Evolutionary conservation across 495 filamentous ascomycete species (phyloP), one percentile per base, ranked within the genome.

Genomic region (Aspergillus wentii): DNA sequence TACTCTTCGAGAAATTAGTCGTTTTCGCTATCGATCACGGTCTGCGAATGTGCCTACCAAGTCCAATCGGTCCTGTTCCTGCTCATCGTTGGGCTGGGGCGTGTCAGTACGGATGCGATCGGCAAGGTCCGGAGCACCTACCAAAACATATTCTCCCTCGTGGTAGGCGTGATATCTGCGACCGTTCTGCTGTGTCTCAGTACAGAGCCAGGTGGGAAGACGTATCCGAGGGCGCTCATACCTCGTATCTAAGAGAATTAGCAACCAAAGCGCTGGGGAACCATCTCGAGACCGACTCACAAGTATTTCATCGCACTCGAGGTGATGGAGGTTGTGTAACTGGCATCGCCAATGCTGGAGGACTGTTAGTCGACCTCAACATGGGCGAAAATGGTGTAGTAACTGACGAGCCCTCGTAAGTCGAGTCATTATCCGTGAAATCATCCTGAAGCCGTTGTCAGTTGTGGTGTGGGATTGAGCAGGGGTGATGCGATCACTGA

Each of bases 21-120:
- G 23, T 20, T 20, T 7, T 6, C 17, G 28, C 10, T 15, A 5
- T 28, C n/a, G n/a, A n/a, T n/a, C 17, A 30, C 3, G 8, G 34
- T 27, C 16, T n/a, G n/a, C 5, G 25, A 15, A 8, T 9, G 11
- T 9, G 19, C 13, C 4, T 10, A 78, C 69, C 48, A 86, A 61
- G 46, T 86, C 83, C 38, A 88, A 72, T 17, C 85, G 75, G 44
- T 86, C 82, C 54, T 85, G 79, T 57, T 89, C 82, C 30, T 62
- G 62, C 44, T 68, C 64, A 34, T 68, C 64, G 34, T 68, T 68
- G 13, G 64, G 64, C 64, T 62, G 27, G 17, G 36, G n/a, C n/a
- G n/a, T n/a, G n/a, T n/a, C n/a, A n/a, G n/a, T n/a, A n/a, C n/a
- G n/a, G n/a, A n/a, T n/a, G n/a, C n/a, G n/a, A n/a, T n/a, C n/a